These are phyloP conservation scores for Solioccasus polychromus DNA, from an alignment of 768 basidiomycete species.

Conservation along the genomic window DNA sequence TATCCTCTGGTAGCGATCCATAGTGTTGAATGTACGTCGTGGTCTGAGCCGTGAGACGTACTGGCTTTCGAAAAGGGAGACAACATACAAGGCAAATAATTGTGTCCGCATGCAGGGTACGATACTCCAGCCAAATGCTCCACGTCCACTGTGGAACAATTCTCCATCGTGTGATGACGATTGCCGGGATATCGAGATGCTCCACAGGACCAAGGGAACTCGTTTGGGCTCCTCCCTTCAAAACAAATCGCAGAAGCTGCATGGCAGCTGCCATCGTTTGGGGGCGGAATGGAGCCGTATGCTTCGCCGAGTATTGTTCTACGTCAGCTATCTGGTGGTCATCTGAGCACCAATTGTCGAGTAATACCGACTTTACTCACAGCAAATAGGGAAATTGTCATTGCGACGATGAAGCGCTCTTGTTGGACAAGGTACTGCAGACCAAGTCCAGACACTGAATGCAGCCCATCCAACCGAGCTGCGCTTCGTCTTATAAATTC, in stretches of 20 bases:
- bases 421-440: slow-evolving; percentile 18
- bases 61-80: neutral
- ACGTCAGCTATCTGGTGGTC: slow-evolving; percentile 12
- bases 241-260: slow-evolving; percentile 40
- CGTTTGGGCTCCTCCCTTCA: slow-evolving; percentile 28
- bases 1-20: neutral
- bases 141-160: slow-evolving; percentile 61
- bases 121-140: slow-evolving; percentile 57
- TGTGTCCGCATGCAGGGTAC: slow-evolving; percentile 46
- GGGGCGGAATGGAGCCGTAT: slow-evolving; percentile 39
- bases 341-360: neutral
- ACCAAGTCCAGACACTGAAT: slow-evolving; percentile 3
- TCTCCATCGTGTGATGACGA: slow-evolving; percentile 59
- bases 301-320: neutral
- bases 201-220: slow-evolving; percentile 12
- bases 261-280: slow-evolving; percentile 44
- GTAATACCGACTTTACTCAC: slow-evolving; percentile 20
- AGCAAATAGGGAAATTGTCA: slow-evolving; percentile 36
- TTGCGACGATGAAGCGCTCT: slow-evolving; percentile 32
- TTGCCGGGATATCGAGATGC: slow-evolving; percentile 42
- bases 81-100: slow-evolving; percentile 47
- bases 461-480: slow-evolving; percentile 10
- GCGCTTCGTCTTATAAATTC: slow-evolving; percentile 23
- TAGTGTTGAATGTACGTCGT: slow-evolving; percentile 51
- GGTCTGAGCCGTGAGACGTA: slow-evolving; percentile 37